Evolutionary conservation across 108 stramenopile genomes (phyloP), one percentile per base, ranked within the genome.

Genomic region (Thalassiosira profunda): DNA sequence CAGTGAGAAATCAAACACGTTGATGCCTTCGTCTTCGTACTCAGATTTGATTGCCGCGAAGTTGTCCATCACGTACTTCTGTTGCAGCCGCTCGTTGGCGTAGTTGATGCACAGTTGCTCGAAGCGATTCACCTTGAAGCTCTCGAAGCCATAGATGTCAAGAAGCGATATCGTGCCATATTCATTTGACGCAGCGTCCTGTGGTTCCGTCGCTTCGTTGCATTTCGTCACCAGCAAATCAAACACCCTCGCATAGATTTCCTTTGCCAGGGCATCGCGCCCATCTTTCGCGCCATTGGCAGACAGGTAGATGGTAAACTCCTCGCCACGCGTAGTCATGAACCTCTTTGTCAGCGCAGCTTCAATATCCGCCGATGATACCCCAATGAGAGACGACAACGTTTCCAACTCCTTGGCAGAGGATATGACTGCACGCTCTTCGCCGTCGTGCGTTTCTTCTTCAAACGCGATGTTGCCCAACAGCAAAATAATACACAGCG

Each of bases 61-160:
- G 60, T 87, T 90, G 45, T 93, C 89, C 14, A 70, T 25, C 2
- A 90, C 87, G 46, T 88, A 94, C 76, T 94, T 94, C 67, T 94
- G 90, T 75, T 98, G 98, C 10, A 98, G 79, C 58, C 96, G 92
- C 71, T 98, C 98, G 78, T 98, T 98, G 58, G 94, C 95, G 74
- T 93, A 97, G 73, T 98, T 98, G 70, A 98, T 98, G 57, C 96
- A 95, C 12, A 98, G 83, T 84, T 98, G 95, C 67, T 96, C 92
- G 63, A 82, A 84, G 18, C 90, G 81, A 64, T 96, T 96, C 24
- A 91, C 81, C 29, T 82, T 73, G 73, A 98, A 98, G 14, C 88
- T 90, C 74, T 98, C 98, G 61, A 98, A 98, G 3, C 98, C 98
- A 81, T 97, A 98, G 46, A 98, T 97, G 82, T 98, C 98, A 59